Evolutionary conservation across 768 basidiomycete species (phyloP).

Genomic region (Hygrocybe coccinea): DNA sequence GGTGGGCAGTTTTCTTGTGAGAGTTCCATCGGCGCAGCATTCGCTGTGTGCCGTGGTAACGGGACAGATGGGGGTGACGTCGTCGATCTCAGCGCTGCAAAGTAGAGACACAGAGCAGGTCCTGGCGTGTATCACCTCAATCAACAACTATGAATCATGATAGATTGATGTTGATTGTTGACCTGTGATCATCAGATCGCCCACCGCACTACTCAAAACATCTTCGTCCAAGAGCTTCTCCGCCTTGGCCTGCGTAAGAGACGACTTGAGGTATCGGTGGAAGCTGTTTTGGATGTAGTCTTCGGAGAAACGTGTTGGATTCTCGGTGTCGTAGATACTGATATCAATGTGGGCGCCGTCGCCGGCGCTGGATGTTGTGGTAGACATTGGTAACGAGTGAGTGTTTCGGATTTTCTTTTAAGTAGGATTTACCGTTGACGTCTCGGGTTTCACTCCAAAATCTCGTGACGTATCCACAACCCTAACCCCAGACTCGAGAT

Average conservation of each 20-base stretch:
- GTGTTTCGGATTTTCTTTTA: no score
- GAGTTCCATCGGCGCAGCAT: slow-evolving; percentile 49
- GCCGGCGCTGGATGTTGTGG: no score
- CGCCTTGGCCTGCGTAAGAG: slow-evolving; percentile 69
- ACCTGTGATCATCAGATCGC: slow-evolving; percentile 85
- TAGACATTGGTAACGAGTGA: no score
- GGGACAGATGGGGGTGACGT: slow-evolving; percentile 79
- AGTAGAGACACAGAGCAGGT: slow-evolving; percentile 82
- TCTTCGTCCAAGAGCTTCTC: slow-evolving; percentile 71
- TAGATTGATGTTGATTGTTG: slow-evolving; percentile 13
- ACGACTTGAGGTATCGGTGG: slow-evolving; percentile 77
- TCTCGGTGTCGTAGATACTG: neutral
- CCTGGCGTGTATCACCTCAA: slow-evolving; percentile 41
- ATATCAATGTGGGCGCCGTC: no score
- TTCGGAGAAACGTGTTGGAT: slow-evolving; percentile 44
- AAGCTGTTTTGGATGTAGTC: slow-evolving; percentile 70
- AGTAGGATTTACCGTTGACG: no score
- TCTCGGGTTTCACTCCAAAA: no score
- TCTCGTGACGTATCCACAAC: no score
- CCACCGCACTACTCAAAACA: slow-evolving; percentile 70
- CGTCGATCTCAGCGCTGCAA: slow-evolving; percentile 71
- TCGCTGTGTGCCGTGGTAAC: slow-evolving; percentile 55
- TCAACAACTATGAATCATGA: neutral
- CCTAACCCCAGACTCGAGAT: no score
- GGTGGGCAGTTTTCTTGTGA: slow-evolving; percentile 66